Conservation (phyloP, 257 asterid species). For the Solanum neorickii region DNA sequence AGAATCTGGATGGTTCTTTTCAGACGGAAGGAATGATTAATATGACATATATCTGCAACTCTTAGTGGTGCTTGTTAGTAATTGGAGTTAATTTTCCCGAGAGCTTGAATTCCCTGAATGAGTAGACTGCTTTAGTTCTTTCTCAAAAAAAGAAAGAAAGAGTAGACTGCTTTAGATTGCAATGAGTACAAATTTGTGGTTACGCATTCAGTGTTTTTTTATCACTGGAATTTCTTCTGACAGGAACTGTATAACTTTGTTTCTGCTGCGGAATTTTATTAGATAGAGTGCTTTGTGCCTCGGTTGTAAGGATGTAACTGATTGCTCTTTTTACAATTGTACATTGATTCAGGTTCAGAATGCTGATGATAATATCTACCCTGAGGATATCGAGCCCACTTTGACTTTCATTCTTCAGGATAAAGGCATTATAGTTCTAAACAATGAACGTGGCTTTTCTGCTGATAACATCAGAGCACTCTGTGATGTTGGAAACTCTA, state of each 20-base stretch:
- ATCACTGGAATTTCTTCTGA: background rate
- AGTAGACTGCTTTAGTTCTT: background rate
- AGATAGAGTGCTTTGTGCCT: background rate
- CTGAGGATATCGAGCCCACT: constrained; percentile 67
- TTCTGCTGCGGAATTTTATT: background rate
- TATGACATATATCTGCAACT: background rate
- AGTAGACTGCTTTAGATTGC: background rate
- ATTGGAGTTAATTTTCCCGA: background rate
- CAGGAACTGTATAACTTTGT: background rate
- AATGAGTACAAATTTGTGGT: background rate
- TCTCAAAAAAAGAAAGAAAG: background rate
- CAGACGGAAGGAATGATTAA: background rate
- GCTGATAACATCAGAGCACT: constrained; percentile 78
- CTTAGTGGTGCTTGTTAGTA: background rate
- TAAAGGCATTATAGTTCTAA: constrained; percentile 59
- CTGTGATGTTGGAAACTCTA: constrained; percentile 95
- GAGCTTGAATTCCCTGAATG: background rate
- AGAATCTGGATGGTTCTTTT: background rate
- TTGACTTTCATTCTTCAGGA: constrained; percentile 77
- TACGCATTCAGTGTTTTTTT: background rate
- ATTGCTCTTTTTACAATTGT: background rate
- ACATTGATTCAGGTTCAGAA: constrained; percentile 64
- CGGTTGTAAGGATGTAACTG: background rate
- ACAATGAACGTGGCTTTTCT: constrained; percentile 84
- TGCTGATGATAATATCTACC: constrained; percentile 92